Conservation (phyloP, 768 basidiomycete species). For the Fomitopsis pulvina region DNA sequence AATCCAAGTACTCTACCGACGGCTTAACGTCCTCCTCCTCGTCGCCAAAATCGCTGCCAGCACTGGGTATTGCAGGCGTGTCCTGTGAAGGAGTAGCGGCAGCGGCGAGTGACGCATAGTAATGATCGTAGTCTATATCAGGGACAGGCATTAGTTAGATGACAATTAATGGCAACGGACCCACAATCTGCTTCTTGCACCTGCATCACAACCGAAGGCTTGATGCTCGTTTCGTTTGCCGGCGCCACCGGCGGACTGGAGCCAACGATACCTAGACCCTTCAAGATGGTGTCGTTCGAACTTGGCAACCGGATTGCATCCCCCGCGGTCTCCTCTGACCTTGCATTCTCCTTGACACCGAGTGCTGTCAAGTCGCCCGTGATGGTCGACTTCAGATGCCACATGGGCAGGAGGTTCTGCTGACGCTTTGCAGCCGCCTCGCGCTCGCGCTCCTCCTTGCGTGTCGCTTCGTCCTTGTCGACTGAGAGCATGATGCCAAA, state of each 20-base stretch:
- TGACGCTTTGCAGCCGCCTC: slow-evolving; percentile 80
- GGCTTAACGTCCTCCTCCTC: slow-evolving; percentile 72
- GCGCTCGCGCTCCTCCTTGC: slow-evolving; percentile 65
- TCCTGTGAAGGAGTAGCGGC: slow-evolving; percentile 49
- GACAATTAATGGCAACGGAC: slow-evolving; percentile 22
- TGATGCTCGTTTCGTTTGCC: slow-evolving; percentile 29
- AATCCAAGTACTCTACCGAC: slow-evolving; percentile 57
- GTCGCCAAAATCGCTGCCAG: slow-evolving; percentile 42
- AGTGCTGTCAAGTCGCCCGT: slow-evolving; percentile 87
- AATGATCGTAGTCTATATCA: slow-evolving; percentile 65
- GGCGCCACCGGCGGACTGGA: slow-evolving; percentile 21
- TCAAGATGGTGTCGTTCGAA: slow-evolving; percentile 69
- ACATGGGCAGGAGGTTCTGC: slow-evolving; percentile 88
- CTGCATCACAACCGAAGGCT: slow-evolving; percentile 31
- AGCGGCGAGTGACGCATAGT: slow-evolving; percentile 73
- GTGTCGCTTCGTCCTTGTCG: slow-evolving; percentile 81
- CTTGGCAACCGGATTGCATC: slow-evolving; percentile 25
- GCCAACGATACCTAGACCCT: slow-evolving; percentile 53
- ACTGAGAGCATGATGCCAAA: slow-evolving; percentile 83
- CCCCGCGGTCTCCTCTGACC: slow-evolving; percentile 31
- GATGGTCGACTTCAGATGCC: slow-evolving; percentile 96
- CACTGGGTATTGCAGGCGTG: slow-evolving; percentile 51
- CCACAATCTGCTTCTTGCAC: slow-evolving; percentile 55
- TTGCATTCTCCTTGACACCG: slow-evolving; percentile 68
- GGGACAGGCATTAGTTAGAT: not conserved